Evolutionary conservation across 2,329 filamentous ascomycete species (phyloP), one percentile per base, ranked within the genome.

Genomic region (Cordyceps javanica): DNA sequence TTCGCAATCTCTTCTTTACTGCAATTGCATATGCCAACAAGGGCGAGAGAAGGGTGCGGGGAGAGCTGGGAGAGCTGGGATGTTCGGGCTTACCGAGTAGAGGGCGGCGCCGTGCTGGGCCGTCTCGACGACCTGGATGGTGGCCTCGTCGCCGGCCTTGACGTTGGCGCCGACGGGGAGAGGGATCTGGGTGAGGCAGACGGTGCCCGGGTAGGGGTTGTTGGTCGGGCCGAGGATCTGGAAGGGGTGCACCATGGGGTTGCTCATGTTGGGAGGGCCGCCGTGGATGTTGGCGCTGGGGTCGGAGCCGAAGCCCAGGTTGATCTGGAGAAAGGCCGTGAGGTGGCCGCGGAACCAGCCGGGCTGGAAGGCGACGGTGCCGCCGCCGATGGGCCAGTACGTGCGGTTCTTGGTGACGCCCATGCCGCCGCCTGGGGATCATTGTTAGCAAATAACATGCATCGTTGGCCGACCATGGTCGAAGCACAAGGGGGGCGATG

Each of bases 331-430:
- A 65, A 91, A 83, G 19, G 91, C 93, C 6, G 84, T 87, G 36
- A 82, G 72, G 71, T 97, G 94, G 62, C 94, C 94, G 59, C 87
- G 85, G 77, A 97, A 97, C 94, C 94, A 97, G 67, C 93, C 94
- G 0, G 94, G 94, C 69, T 97, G 93, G 66, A 97, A 81, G 51
- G 91, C 82, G 60, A 99, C 68, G n/a, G 91, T 91, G 61, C 94
- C 94, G 64, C 94, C 94, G 30, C 76, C 83, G 51, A 91, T 81
- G 16, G 94, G 92, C 94, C 94, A 97, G 75, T 88, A 90, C 14
- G 94, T 96, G 61, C 93, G 86, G 75, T 99, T 97, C 45, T 74
- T 80, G 0, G 90, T 89, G 38, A 83, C 82, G 48, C 79, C 77
- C 76, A 93, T 85, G 61, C 94, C 94, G 59, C 94, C 94, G 70